Conservation (phyloP, 2,329 filamentous ascomycete genomes). For the Claviceps quebecensis region DNA sequence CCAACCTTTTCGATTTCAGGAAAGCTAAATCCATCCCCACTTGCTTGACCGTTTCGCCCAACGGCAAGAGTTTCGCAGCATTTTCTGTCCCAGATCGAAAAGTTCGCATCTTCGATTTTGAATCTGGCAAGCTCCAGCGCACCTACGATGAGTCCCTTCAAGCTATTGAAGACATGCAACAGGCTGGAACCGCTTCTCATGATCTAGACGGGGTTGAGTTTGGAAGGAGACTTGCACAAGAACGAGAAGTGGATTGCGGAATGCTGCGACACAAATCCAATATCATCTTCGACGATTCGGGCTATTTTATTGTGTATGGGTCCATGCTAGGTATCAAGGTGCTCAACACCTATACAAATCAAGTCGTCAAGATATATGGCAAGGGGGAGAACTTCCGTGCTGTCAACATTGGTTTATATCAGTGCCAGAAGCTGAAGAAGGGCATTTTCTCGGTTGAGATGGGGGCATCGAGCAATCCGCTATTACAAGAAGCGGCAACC, state of each 20-base stretch:
- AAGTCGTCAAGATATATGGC: conserved; percentile 79
- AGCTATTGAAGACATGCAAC: conserved; percentile 87
- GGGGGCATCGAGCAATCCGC: conserved; percentile 87
- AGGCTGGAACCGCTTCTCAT: conserved; percentile 70
- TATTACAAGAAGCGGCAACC: conserved; percentile 81
- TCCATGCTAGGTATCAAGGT: conserved; percentile 89
- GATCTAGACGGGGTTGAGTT: conserved; percentile 87
- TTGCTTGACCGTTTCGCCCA: conserved; percentile 73
- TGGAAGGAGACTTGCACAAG: conserved; percentile 70
- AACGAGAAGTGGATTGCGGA: conserved; percentile 69
- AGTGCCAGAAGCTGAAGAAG: conserved; percentile 91
- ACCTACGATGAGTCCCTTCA: conserved; percentile 91
- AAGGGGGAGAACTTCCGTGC: conserved; percentile 79
- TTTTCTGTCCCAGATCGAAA: conserved; percentile 90
- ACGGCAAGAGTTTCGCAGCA: conserved; percentile 72
- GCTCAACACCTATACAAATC: conserved; percentile 88
- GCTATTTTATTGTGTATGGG: conserved; percentile 88
- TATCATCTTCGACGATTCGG: conserved; percentile 89
- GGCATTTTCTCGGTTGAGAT: conserved; percentile 87
- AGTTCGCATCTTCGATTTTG: conserved; percentile 86
- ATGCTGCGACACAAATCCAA: conserved; percentile 58
- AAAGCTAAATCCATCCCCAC: conserved; percentile 79
- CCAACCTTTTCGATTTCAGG: conserved; percentile 92
- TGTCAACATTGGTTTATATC: conserved; percentile 74
- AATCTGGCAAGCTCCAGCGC: conserved; percentile 71